A percentile compares a stretch with the other conserved stretches of the same genome.
These are phyloP conservation scores for Mimosa pudica DNA, from an alignment of 306 rosid genomes.

Conservation along the genomic window DNA sequence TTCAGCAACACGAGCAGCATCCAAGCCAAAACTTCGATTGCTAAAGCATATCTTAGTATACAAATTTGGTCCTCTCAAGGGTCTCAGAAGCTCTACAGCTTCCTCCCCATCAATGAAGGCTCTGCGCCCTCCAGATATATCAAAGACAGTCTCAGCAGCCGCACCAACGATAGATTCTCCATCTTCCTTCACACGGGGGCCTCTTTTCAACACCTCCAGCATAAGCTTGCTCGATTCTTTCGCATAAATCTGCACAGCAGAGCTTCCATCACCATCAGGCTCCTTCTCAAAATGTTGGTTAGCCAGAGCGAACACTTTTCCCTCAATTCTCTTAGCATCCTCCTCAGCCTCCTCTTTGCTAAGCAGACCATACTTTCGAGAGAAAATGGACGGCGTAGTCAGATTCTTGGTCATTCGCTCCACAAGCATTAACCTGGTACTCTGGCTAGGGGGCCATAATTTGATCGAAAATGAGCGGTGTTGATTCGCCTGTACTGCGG, in stretches of 20 bases:
- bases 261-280: slow-evolving; percentile 82
- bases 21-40: slow-evolving; percentile 87
- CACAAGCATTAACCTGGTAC: slow-evolving; percentile 76
- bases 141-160: slow-evolving; percentile 56
- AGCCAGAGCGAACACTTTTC: slow-evolving; percentile 63
- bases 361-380: slow-evolving; percentile 80
- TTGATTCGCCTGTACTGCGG: slow-evolving; percentile 46
- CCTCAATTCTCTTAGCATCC: slow-evolving; percentile 71
- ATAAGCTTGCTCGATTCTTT: slow-evolving; percentile 88
- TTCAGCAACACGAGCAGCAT: slow-evolving; percentile 74
- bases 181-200: slow-evolving; percentile 62
- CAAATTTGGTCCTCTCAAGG: slow-evolving; percentile 53
- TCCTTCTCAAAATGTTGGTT: slow-evolving; percentile 77
- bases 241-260: slow-evolving; percentile 86
- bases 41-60: slow-evolving; percentile 74
- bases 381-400: slow-evolving; percentile 79
- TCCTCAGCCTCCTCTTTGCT: slow-evolving; percentile 74
- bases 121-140: slow-evolving; percentile 77
- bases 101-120: slow-evolving; percentile 70
- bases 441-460: slow-evolving; percentile 88
- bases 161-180: slow-evolving; percentile 47
- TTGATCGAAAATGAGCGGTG: slow-evolving; percentile 63
- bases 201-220: slow-evolving; percentile 84
- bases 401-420: slow-evolving; percentile 80
- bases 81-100: slow-evolving; percentile 68